phyloP scores from a whole-genome alignment of 352 stramenopile species.

The Aphanomyces cochlioides region DNA sequence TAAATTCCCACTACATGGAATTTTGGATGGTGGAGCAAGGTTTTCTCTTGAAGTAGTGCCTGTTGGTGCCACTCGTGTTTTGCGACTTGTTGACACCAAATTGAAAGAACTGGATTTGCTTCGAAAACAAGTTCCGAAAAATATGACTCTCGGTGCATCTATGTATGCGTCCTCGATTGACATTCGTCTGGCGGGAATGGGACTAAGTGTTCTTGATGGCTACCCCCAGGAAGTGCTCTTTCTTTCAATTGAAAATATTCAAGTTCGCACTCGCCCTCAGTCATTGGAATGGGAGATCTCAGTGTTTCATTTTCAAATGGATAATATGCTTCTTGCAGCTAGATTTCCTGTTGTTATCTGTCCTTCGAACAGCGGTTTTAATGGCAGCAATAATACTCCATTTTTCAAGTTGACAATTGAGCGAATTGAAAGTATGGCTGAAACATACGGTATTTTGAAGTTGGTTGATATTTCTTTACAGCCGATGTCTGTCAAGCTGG shows the following conservation, averaged over 20 bases:
- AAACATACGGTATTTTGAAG: conserved; percentile 79
- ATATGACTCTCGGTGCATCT: not conserved
- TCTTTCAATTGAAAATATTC: conserved; percentile 68
- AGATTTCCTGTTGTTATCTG: conserved; percentile 85
- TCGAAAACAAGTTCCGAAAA: conserved; percentile 1
- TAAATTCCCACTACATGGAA: conserved; percentile 33
- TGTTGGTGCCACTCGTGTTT: conserved; percentile 69
- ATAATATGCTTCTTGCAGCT: conserved; percentile 78
- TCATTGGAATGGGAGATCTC: conserved; percentile 75
- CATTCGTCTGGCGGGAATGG: conserved; percentile 69
- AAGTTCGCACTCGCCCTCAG: conserved; percentile 61
- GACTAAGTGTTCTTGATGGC: conserved; percentile 68
- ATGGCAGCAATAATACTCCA: conserved; percentile 65
- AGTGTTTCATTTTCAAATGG: conserved; percentile 74
- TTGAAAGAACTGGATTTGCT: conserved; percentile 63
- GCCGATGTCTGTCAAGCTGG: conserved; percentile 69
- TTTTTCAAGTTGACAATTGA: conserved; percentile 72
- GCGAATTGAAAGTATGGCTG: conserved; percentile 51
- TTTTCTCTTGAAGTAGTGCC: conserved; percentile 76
- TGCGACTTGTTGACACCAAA: conserved; percentile 61
- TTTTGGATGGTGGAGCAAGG: conserved; percentile 51
- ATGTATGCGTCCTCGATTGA: conserved; percentile 75
- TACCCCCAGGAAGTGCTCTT: conserved; percentile 83
- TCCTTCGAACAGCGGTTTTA: conserved; percentile 72
- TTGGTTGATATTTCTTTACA: conserved; percentile 68